These are phyloP conservation scores for Apiotrichum montevideense DNA, from an alignment of 1,284 basidiomycete species.

Conservation along the genomic window DNA sequence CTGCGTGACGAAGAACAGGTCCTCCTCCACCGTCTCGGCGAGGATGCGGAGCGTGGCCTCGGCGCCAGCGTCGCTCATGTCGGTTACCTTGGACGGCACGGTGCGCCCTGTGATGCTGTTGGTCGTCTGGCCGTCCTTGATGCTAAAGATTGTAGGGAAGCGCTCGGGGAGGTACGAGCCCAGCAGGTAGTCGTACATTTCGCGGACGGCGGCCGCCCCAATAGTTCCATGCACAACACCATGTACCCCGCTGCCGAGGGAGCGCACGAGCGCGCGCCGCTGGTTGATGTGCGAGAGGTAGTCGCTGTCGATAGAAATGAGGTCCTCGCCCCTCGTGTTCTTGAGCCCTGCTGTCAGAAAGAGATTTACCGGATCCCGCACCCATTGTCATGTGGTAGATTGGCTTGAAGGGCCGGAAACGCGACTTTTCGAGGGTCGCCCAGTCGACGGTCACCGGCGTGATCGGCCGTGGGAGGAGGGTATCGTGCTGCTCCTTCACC, in stretches of 20 bases:
- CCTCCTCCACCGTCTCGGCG: slow-evolving; percentile 14
- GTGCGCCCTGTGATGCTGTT: slow-evolving; percentile 6
- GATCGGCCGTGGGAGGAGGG: neutral
- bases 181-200: slow-evolving; percentile 10
- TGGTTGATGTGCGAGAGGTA: slow-evolving; percentile 2
- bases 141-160: slow-evolving; percentile 8
- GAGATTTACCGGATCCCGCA: neutral
- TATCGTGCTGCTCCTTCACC: no score
- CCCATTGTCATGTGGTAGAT: slow-evolving; percentile 18
- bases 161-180: slow-evolving; percentile 5
- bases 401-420: slow-evolving; percentile 14
- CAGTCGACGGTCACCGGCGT: neutral
- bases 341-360: neutral
- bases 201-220: slow-evolving; percentile 9
- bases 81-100: neutral
- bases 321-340: slow-evolving; percentile 7
- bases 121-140: neutral
- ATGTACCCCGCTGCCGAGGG: slow-evolving; percentile 1
- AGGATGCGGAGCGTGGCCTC: slow-evolving; percentile 1
- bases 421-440: neutral
- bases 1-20: slow-evolving; percentile 12
- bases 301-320: slow-evolving; percentile 13
- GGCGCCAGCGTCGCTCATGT: slow-evolving; percentile 1
- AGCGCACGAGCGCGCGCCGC: slow-evolving; percentile 1
- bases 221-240: slow-evolving; percentile 5